A percentile compares a stretch with the other conserved stretches of the same genome.
Conservation (phyloP, 768 basidiomycete genomes). For the Kwoniella pini region DNA sequence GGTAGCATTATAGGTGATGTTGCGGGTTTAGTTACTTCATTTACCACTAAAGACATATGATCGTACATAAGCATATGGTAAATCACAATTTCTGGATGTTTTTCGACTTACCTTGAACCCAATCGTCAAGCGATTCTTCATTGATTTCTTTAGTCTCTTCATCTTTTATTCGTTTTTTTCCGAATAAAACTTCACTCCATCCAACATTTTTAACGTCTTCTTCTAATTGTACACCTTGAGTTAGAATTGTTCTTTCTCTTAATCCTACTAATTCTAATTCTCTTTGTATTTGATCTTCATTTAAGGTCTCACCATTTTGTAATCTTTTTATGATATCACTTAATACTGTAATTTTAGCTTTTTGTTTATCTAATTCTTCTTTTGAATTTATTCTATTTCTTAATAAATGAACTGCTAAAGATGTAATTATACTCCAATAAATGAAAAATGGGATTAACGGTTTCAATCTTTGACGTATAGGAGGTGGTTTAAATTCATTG, state of each 20-base stretch:
- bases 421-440: constrained; percentile 50
- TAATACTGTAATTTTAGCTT: constrained; percentile 52
- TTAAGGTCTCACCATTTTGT: constrained; percentile 19
- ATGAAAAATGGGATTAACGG: constrained; percentile 52
- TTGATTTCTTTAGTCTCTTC: constrained; percentile 26
- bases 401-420: constrained; percentile 45
- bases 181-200: constrained; percentile 54
- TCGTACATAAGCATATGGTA: not conserved
- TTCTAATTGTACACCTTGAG: constrained; percentile 25
- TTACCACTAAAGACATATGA: constrained; percentile 4
- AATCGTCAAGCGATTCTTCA: constrained; percentile 18
- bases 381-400: constrained; percentile 33
- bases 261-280: constrained; percentile 55
- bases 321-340: constrained; percentile 38
- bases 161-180: constrained; percentile 40
- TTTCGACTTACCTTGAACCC: constrained; percentile 19
- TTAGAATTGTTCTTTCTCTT: constrained; percentile 42
- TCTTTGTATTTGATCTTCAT: constrained; percentile 45
- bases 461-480: constrained; percentile 44
- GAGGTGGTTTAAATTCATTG: constrained; percentile 43
- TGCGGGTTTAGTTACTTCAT: constrained; percentile 5
- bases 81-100: too few species aligned
- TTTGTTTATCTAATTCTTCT: constrained; percentile 27
- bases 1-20: not conserved
- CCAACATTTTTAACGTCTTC: constrained; percentile 38